Conservation (phyloP, 345 rosid genomes). For the Acer saccharum region DNA sequence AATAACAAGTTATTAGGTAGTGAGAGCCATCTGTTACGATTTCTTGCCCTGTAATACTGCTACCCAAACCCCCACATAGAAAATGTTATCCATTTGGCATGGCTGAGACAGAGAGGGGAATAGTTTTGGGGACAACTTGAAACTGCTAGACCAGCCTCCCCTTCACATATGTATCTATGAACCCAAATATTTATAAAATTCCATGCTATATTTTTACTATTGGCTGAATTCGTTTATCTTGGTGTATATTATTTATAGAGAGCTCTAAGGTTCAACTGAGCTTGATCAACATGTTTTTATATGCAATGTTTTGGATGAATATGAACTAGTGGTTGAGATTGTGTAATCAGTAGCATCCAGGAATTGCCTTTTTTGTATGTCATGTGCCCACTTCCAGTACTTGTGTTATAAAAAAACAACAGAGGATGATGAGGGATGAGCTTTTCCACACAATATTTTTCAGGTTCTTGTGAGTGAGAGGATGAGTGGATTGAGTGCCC, state of each 20-base stretch:
- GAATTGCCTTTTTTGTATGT: constrained; percentile 3
- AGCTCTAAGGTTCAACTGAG: too few relatives aligned
- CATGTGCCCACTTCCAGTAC: not conserved
- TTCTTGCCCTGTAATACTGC: not conserved
- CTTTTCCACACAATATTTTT: constrained; percentile 26
- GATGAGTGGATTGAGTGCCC: constrained; percentile 2
- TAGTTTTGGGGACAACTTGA: constrained; percentile 1
- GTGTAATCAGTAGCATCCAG: constrained; percentile 4
- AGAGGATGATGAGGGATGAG: constrained; percentile 21
- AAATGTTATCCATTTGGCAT: constrained; percentile 4
- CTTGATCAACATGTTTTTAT: not conserved
- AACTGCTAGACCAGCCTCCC: constrained; percentile 9
- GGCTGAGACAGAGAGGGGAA: constrained; percentile 9
- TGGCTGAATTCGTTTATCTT: not conserved
- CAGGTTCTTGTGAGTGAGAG: constrained; percentile 18
- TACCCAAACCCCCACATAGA: constrained; percentile 15
- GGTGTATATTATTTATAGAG: not conserved
- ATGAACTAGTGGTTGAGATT: constrained; percentile 18
- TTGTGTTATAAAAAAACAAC: not conserved
- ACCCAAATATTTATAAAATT: constrained; percentile 16
- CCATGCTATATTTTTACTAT: not conserved
- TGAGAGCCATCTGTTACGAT: not conserved
- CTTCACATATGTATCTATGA: constrained; percentile 20
- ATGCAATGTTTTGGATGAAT: not conserved
- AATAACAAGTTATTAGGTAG: constrained; percentile 14